phyloP scores from a whole-genome alignment of 2,329 filamentous ascomycete species.

The Westerdykella ornata region DNA sequence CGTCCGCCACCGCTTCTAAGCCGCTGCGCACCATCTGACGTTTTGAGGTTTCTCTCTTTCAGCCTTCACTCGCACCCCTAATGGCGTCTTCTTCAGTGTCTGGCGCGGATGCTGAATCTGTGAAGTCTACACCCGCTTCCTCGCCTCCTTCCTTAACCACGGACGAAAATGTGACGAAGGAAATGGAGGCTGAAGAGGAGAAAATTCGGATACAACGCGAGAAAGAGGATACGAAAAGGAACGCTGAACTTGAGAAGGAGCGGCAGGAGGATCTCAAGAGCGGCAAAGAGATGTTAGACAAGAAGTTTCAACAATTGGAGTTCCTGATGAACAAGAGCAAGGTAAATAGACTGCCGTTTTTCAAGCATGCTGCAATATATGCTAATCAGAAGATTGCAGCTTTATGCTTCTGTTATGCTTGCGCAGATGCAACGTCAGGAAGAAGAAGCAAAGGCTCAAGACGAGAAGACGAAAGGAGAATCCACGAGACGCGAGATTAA shows the following conservation, averaged over 20 bases:
- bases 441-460: conserved; percentile 42
- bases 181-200: conserved; percentile 44
- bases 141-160: conserved; percentile 28
- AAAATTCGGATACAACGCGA: conserved; percentile 39
- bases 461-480: conserved; percentile 41
- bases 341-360: conserved; percentile 11
- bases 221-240: conserved; percentile 42
- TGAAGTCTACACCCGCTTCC: conserved; percentile 30
- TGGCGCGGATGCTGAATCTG: conserved; percentile 16
- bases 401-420: conserved; percentile 49
- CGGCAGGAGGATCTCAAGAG: conserved; percentile 43
- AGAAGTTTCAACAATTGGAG: conserved; percentile 48
- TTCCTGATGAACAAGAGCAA: conserved; percentile 49
- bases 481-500: conserved; percentile 43
- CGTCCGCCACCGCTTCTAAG: neutral
- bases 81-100: conserved; percentile 23
- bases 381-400: conserved; percentile 15
- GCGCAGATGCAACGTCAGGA: conserved; percentile 49
- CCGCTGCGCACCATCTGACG: neutral
- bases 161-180: conserved; percentile 31
- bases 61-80: neutral
- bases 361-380: neutral
- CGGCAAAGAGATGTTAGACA: conserved; percentile 42
- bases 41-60: neutral
- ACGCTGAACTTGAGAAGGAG: conserved; percentile 40